These are phyloP conservation scores for Botrytis fabae DNA, from an alignment of 2,329 filamentous ascomycete genomes.

Conservation along the genomic window DNA sequence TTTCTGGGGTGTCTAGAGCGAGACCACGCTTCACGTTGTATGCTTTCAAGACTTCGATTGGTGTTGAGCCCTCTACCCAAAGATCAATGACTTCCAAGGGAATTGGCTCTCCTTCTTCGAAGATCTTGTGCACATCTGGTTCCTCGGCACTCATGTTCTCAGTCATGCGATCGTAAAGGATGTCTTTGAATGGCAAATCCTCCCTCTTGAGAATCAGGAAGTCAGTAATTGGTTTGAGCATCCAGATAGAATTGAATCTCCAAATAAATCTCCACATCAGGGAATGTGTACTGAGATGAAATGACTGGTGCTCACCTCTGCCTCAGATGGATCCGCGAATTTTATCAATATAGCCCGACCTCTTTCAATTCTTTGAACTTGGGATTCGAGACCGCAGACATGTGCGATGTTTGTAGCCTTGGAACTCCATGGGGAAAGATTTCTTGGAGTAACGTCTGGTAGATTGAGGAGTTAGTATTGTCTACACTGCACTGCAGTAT, in stretches of 20 bases:
- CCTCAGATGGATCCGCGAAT: slow-evolving; percentile 53
- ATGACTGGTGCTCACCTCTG: slow-evolving; percentile 6
- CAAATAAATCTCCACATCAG: too few relatives aligned
- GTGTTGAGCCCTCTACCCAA: slow-evolving; percentile 62
- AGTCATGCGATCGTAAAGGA: slow-evolving; percentile 93
- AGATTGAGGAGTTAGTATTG: slow-evolving; percentile 23
- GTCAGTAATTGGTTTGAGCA: background rate
- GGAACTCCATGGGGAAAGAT: slow-evolving; percentile 96
- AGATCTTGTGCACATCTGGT: slow-evolving; percentile 75
- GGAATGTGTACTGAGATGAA: background rate
- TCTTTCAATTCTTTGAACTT: slow-evolving; percentile 78
- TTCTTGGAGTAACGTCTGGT: slow-evolving; percentile 74
- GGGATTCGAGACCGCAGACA: slow-evolving; percentile 76
- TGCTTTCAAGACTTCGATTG: slow-evolving; percentile 71
- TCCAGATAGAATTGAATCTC: background rate
- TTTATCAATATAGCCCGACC: slow-evolving; percentile 74
- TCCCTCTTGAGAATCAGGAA: slow-evolving; percentile 38
- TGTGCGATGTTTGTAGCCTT: slow-evolving; percentile 92
- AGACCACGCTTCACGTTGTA: slow-evolving; percentile 85
- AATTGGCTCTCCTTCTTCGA: slow-evolving; percentile 63
- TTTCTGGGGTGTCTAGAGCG: slow-evolving; percentile 83
- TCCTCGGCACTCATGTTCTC: slow-evolving; percentile 69
- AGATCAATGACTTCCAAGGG: slow-evolving; percentile 76
- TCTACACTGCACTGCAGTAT: background rate
- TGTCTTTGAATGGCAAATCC: slow-evolving; percentile 62